Percentiles rank a stretch among this genome's conserved stretches.
phyloP scores from a whole-genome alignment of 805 yeast genomes.

The Candida sithepensis region DNA sequence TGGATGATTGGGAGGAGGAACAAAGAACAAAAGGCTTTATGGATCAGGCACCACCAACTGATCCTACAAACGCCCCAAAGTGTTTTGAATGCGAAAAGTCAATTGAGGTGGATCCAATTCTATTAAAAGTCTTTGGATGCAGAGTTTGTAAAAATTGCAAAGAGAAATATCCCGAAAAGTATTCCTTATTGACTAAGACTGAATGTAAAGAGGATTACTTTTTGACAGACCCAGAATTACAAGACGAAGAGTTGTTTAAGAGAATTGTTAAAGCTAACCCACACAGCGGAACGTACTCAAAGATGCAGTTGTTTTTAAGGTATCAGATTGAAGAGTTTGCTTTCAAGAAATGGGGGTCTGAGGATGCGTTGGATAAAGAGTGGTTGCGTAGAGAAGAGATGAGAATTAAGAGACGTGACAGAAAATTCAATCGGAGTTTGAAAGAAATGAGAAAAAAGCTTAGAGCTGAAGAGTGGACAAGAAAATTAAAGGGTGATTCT shows the following conservation, averaged over 20 bases:
- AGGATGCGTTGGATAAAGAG: constrained; percentile 85
- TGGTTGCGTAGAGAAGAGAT: constrained; percentile 80
- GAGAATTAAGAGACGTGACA: constrained; percentile 70
- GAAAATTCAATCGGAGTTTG: constrained; percentile 72
- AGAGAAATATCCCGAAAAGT: constrained; percentile 75
- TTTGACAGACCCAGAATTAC: constrained; percentile 87
- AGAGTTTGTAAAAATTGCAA: constrained; percentile 81
- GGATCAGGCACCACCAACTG: constrained; percentile 70
- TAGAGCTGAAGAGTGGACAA: constrained; percentile 85
- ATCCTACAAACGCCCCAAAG: constrained; percentile 68
- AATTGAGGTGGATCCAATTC: constrained; percentile 72
- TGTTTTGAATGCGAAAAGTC: constrained; percentile 76
- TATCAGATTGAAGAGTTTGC: constrained; percentile 94
- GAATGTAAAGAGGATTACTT: constrained; percentile 93
- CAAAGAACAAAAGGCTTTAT: constrained; percentile 38
- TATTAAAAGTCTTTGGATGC: constrained; percentile 63
- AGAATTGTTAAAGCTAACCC: constrained; percentile 92
- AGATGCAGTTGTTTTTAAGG: constrained; percentile 89
- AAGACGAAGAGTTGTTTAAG: constrained; percentile 63
- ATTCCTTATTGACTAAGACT: constrained; percentile 87
- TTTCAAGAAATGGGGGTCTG: constrained; percentile 90
- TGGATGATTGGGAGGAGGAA: constrained; percentile 56
- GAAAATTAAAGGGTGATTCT: constrained; percentile 58
- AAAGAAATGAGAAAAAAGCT: constrained; percentile 87
- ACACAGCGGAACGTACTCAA: constrained; percentile 78